These are phyloP conservation scores for Lentinus tigrinus DNA, from an alignment of 768 basidiomycete species.

Conservation along the genomic window DNA sequence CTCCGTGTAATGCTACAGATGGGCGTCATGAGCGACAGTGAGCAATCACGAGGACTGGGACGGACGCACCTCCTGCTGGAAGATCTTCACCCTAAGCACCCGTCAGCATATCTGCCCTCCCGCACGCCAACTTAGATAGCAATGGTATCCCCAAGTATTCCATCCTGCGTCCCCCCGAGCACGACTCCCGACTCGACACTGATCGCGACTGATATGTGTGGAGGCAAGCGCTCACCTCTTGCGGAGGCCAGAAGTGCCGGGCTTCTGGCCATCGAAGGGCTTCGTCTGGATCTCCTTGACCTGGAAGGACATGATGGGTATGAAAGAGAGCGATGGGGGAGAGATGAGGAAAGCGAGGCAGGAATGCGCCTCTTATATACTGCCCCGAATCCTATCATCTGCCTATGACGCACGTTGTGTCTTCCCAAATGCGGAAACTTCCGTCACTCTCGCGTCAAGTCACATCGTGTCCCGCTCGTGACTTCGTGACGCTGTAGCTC, in stretches of 20 bases:
- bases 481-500: background rate
- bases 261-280: constrained; percentile 92
- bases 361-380: constrained; percentile 13
- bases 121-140: too few species aligned
- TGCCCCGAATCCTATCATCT: background rate
- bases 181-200: constrained; percentile 15
- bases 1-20: constrained; percentile 89
- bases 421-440: constrained; percentile 4
- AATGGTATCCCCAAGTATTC: too few species aligned
- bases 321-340: constrained; percentile 4
- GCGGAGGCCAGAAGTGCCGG: constrained; percentile 95
- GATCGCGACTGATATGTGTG: constrained; percentile 10
- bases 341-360: background rate
- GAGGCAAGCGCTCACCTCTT: constrained; percentile 66
- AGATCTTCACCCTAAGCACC: constrained; percentile 83
- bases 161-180: too few species aligned
- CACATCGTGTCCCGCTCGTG: constrained; percentile 4
- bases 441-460: constrained; percentile 20
- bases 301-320: constrained; percentile 38
- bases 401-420: constrained; percentile 19
- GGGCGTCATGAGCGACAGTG: constrained; percentile 20
- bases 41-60: background rate
- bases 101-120: constrained; percentile 1
- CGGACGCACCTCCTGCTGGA: constrained; percentile 82
- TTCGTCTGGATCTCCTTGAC: constrained; percentile 77